Percentiles rank a stretch among this genome's conserved stretches.
These are phyloP conservation scores for Aurantiochytrium sp. DNA, from an alignment of 108 stramenopile genomes.

Conservation along the genomic window DNA sequence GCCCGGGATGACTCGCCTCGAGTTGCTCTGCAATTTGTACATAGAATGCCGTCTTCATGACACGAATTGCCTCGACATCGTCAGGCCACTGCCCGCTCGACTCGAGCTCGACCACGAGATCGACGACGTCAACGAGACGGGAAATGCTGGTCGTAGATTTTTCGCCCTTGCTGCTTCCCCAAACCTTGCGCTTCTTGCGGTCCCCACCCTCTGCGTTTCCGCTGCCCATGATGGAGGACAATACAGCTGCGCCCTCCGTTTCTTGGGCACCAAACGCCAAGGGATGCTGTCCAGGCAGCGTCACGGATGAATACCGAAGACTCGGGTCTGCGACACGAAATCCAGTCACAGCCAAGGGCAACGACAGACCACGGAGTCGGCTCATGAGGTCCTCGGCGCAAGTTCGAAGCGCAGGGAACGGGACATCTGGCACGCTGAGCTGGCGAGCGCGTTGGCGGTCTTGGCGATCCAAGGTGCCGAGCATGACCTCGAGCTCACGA, in stretches of 20 bases:
- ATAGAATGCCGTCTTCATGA: constrained; percentile 17
- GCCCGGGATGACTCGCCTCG: background rate
- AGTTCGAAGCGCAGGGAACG: background rate
- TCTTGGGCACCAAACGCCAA: background rate
- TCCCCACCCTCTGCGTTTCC: background rate
- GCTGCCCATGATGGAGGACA: background rate
- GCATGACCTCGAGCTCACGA: background rate
- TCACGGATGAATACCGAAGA: background rate
- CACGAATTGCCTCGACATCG: background rate
- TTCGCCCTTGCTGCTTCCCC: background rate
- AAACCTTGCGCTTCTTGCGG: background rate
- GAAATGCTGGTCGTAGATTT: background rate
- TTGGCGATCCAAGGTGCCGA: background rate
- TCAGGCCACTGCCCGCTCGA: constrained; percentile 11
- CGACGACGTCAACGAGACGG: background rate
- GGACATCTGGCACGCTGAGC: background rate
- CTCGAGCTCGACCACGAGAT: background rate
- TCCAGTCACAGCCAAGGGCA: background rate
- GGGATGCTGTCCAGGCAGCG: background rate
- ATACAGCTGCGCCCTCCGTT: background rate
- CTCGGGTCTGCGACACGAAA: background rate
- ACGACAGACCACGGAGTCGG: background rate
- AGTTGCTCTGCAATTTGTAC: constrained; percentile 10
- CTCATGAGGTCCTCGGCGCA: background rate
- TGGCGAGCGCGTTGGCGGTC: background rate